Conservation (phyloP, 768 basidiomycete species). For the Kockovaella imperatae region DNA sequence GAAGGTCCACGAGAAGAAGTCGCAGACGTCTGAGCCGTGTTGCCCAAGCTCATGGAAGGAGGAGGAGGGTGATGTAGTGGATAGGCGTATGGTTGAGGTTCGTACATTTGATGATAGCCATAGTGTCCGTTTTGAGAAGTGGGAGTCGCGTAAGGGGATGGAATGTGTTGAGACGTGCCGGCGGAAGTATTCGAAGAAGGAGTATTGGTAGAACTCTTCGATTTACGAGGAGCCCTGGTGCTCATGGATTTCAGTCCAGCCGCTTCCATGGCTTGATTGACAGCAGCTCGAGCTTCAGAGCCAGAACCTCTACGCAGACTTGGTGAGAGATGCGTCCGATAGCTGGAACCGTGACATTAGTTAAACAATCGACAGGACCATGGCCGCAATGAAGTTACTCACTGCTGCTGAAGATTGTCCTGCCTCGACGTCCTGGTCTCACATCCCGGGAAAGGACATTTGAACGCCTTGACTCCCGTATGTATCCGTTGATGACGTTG, state of each 20-base stretch:
- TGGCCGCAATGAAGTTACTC: slow-evolving; percentile 44
- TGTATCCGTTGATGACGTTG: slow-evolving; percentile 82
- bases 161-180: slow-evolving; percentile 16
- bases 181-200: slow-evolving; percentile 28
- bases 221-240: slow-evolving; percentile 28
- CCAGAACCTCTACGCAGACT: slow-evolving; percentile 34
- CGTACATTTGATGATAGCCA: slow-evolving; percentile 29
- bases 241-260: slow-evolving; percentile 35
- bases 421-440: slow-evolving; percentile 83
- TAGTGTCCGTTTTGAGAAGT: slow-evolving; percentile 21
- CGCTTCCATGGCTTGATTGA: slow-evolving; percentile 38
- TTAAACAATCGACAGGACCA: neutral
- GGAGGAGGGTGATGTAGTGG: slow-evolving; percentile 20
- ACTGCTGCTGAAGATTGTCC: slow-evolving; percentile 71
- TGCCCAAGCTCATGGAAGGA: slow-evolving; percentile 17
- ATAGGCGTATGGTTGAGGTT: slow-evolving; percentile 20
- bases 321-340: slow-evolving; percentile 39
- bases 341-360: slow-evolving; percentile 12
- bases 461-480: slow-evolving; percentile 86
- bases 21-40: slow-evolving; percentile 22
- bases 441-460: slow-evolving; percentile 90
- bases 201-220: slow-evolving; percentile 30
- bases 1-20: slow-evolving; percentile 33
- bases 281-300: slow-evolving; percentile 33
- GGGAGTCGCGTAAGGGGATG: slow-evolving; percentile 34